Percentiles rank a stretch among this genome's conserved stretches.
phyloP scores from a whole-genome alignment of 1,139 yeast genomes.

The Yamadazyma triangularis region DNA sequence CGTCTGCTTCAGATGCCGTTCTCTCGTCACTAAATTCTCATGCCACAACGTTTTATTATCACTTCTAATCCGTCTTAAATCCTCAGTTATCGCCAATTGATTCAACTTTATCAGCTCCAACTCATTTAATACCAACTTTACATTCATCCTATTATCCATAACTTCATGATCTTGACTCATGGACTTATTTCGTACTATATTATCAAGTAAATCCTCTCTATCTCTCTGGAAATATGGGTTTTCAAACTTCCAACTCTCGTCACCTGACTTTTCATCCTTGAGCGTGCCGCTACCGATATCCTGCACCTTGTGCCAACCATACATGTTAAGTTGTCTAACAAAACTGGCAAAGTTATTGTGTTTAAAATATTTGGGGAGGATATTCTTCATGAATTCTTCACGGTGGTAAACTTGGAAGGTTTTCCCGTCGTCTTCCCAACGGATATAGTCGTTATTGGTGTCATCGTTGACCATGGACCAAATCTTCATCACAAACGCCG shows the following conservation, averaged over 20 bases:
- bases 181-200: conserved; percentile 52
- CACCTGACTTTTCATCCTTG: conserved; percentile 47
- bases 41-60: conserved; percentile 92
- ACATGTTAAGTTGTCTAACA: conserved; percentile 93
- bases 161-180: conserved; percentile 37
- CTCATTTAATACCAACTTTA: conserved; percentile 60
- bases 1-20: conserved; percentile 79
- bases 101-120: conserved; percentile 71
- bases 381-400: conserved; percentile 78
- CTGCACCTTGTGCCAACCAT: conserved; percentile 96
- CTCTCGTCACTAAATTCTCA: conserved; percentile 78
- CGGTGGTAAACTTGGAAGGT: conserved; percentile 81
- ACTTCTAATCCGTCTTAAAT: conserved; percentile 71
- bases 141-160: conserved; percentile 36
- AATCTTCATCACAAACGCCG: conserved; percentile 86
- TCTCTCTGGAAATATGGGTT: conserved; percentile 74
- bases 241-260: conserved; percentile 67
- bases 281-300: conserved; percentile 68
- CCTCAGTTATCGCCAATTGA: conserved; percentile 79
- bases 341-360: conserved; percentile 93
- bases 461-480: conserved; percentile 95
- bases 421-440: conserved; percentile 84
- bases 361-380: conserved; percentile 86
- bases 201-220: conserved; percentile 68
- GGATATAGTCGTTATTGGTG: conserved; percentile 60